These are phyloP conservation scores for Clarkia xantiana DNA, from an alignment of 345 rosid genomes.

Conservation along the genomic window DNA sequence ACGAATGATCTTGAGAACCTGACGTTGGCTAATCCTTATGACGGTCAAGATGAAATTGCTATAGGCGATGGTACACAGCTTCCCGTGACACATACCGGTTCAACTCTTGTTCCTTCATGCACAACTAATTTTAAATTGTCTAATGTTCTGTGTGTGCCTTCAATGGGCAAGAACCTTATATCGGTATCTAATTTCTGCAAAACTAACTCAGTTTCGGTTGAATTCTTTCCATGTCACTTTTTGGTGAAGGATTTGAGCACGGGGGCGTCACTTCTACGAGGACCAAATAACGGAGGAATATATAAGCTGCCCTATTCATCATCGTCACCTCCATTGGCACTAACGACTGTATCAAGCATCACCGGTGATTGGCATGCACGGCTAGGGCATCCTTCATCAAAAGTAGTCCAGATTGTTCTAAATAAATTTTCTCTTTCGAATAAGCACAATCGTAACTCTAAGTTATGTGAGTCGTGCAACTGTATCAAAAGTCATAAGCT, in stretches of 20 bases:
- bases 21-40: not conserved
- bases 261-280: not conserved
- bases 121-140: too few species aligned
- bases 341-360: too few species aligned
- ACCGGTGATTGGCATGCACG: not conserved
- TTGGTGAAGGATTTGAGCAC: too few species aligned
- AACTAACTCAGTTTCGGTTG: slow-evolving; percentile 1
- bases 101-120: too few species aligned
- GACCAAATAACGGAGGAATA: not conserved
- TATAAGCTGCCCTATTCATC: not conserved
- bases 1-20: not conserved
- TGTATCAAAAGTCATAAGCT: slow-evolving; percentile 7
- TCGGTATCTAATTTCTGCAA: slow-evolving; percentile 3
- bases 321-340: not conserved
- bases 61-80: slow-evolving; percentile 3
- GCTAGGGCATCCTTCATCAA: not conserved
- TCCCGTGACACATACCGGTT: slow-evolving; percentile 4
- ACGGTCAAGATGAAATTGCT: slow-evolving; percentile 4
- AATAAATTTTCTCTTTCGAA: not conserved
- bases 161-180: too few species aligned
- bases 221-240: too few species aligned
- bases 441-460: not conserved
- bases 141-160: too few species aligned
- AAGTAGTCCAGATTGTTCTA: too few species aligned
- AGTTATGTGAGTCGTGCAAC: not conserved